A percentile compares a stretch with the other conserved stretches of the same genome.
Evolutionary conservation across 106 monocot genomes (phyloP).

Genomic region (Chionographis japonica): DNA sequence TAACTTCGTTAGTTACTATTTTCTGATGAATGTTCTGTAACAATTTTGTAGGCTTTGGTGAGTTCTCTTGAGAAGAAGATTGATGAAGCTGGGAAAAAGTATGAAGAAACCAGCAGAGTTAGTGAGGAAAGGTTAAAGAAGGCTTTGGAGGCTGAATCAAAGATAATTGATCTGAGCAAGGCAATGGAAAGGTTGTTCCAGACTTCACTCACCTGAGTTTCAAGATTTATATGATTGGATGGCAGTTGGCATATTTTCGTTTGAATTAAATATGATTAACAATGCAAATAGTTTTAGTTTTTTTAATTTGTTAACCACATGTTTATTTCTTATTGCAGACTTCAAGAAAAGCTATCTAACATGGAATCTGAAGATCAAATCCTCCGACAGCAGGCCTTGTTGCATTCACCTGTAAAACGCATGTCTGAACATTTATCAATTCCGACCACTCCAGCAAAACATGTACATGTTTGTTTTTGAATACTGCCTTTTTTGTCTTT

Average conservation of each 20-base stretch:
- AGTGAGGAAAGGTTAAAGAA: constrained; percentile 73
- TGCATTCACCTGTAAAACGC: constrained; percentile 46
- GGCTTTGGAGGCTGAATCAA: constrained; percentile 56
- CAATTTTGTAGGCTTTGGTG: constrained; percentile 37
- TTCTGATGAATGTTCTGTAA: too few species aligned
- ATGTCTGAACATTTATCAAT: constrained; percentile 49
- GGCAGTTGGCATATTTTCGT: background rate
- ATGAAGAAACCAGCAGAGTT: constrained; percentile 57
- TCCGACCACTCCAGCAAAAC: constrained; percentile 48
- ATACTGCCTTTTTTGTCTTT: constrained; percentile 1
- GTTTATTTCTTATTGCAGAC: constrained; percentile 24
- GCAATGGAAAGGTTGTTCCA: constrained; percentile 57
- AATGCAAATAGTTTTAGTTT: background rate
- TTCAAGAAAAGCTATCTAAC: constrained; percentile 63
- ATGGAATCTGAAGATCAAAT: constrained; percentile 78
- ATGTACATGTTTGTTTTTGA: constrained; percentile 16
- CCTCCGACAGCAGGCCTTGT: constrained; percentile 60
- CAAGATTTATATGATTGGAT: background rate
- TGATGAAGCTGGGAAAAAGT: constrained; percentile 72
- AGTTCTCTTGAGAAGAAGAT: constrained; percentile 73
- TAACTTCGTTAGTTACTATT: too few species aligned
- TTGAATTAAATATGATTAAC: background rate
- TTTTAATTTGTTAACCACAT: background rate
- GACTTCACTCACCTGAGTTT: constrained; percentile 5
- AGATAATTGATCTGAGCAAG: constrained; percentile 43